These are phyloP conservation scores for Candida orba DNA, from an alignment of 805 yeast genomes.

Conservation along the genomic window DNA sequence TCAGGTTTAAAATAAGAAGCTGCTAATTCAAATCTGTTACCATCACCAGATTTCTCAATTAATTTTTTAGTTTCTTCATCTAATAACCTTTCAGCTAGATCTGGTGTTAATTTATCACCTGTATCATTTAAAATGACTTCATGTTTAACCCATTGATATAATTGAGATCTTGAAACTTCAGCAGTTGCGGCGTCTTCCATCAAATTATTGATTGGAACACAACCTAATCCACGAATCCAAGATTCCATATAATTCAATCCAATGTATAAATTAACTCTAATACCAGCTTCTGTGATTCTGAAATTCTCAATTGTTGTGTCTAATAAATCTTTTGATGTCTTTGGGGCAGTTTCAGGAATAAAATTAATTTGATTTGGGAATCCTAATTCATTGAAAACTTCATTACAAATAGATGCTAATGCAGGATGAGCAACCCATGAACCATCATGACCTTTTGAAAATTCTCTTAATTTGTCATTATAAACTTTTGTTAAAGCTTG, in stretches of 20 bases:
- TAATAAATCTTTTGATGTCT: slow-evolving; percentile 51
- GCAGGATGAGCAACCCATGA: slow-evolving; percentile 91
- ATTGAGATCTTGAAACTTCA: slow-evolving; percentile 75
- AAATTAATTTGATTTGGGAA: slow-evolving; percentile 67
- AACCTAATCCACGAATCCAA: slow-evolving; percentile 78
- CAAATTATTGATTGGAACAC: slow-evolving; percentile 78
- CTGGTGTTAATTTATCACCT: slow-evolving; percentile 52
- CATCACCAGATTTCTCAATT: slow-evolving; percentile 34
- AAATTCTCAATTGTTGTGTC: slow-evolving; percentile 59
- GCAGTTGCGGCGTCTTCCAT: slow-evolving; percentile 93
- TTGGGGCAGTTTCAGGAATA: slow-evolving; percentile 35
- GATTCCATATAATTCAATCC: slow-evolving; percentile 80
- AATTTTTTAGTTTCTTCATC: slow-evolving; percentile 56
- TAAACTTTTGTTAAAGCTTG: slow-evolving; percentile 66
- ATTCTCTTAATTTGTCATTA: slow-evolving; percentile 70
- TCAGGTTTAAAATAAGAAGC: slow-evolving; percentile 66
- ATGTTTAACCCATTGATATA: slow-evolving; percentile 80
- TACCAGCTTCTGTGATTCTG: slow-evolving; percentile 62
- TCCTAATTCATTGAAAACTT: slow-evolving; percentile 71
- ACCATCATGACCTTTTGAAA: slow-evolving; percentile 75
- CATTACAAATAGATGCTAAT: slow-evolving; percentile 63
- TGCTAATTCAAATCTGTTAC: slow-evolving; percentile 62
- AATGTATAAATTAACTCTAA: slow-evolving; percentile 62
- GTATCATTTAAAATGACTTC: slow-evolving; percentile 51
- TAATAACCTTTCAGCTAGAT: slow-evolving; percentile 47